Evolutionary conservation across 257 asterid genomes (phyloP).

Genomic region (Penstemon eatonii): DNA sequence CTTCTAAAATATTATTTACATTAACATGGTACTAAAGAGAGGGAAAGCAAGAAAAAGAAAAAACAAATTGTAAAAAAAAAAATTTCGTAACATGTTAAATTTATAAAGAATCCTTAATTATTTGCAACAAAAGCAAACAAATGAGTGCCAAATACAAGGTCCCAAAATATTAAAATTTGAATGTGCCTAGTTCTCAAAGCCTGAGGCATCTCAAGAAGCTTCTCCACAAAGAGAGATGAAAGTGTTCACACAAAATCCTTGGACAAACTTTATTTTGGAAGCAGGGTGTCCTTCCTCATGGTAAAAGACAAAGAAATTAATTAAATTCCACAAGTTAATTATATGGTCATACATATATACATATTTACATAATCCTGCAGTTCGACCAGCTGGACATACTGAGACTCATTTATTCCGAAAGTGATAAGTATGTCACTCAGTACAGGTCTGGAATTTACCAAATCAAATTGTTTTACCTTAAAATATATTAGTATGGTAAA

Average conservation of each 20-base stretch:
- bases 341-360: too few relatives aligned
- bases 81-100: not conserved
- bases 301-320: too few relatives aligned
- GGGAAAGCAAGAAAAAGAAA: not conserved
- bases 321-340: too few relatives aligned
- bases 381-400: not conserved
- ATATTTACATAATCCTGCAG: not conserved
- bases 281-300: too few relatives aligned
- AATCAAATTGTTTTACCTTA: not conserved
- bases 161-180: not conserved
- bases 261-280: not conserved
- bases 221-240: not conserved
- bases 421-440: not conserved
- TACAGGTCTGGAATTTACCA: too few relatives aligned
- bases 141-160: not conserved
- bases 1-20: too few relatives aligned
- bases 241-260: not conserved
- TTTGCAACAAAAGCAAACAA: not conserved
- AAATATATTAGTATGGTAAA: not conserved
- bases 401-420: not conserved
- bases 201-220: not conserved
- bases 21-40: not conserved
- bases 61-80: not conserved
- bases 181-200: not conserved
- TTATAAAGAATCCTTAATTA: not conserved